These are phyloP conservation scores for Punica granatum DNA, from an alignment of 345 rosid genomes.

Conservation along the genomic window DNA sequence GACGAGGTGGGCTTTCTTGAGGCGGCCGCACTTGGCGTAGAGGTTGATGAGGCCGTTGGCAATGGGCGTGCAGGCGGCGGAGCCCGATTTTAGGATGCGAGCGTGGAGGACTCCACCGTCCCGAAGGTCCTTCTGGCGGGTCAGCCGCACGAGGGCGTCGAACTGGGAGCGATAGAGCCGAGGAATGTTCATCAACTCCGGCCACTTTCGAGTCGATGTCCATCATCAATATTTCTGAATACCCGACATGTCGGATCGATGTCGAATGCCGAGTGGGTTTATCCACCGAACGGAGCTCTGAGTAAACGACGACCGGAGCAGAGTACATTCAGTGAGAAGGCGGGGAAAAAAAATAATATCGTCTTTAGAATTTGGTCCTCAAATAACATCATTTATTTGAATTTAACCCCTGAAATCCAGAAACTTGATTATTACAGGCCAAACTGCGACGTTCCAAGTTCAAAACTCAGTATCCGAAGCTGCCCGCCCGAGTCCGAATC, in stretches of 20 bases:
- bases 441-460: too few species aligned
- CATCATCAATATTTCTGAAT: not conserved
- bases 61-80: slow-evolving; percentile 34
- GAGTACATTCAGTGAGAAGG: too few species aligned
- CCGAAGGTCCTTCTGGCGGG: slow-evolving; percentile 37
- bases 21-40: slow-evolving; percentile 55
- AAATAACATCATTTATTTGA: too few species aligned
- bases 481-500: too few species aligned
- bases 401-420: too few species aligned
- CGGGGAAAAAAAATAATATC: not conserved
- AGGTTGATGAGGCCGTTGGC: slow-evolving; percentile 63
- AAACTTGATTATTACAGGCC: too few species aligned
- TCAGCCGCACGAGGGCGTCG: slow-evolving; percentile 32
- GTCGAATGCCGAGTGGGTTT: not conserved
- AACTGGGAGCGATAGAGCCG: slow-evolving; percentile 29
- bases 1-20: slow-evolving; percentile 41
- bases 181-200: slow-evolving; percentile 12
- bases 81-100: slow-evolving; percentile 29
- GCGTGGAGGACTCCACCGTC: slow-evolving; percentile 64
- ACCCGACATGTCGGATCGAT: not conserved
- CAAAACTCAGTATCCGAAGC: too few species aligned
- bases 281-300: too few species aligned
- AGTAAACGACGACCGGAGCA: too few species aligned
- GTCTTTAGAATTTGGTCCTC: too few species aligned
- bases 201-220: not conserved